Conservation (phyloP, 495 filamentous ascomycete species). For the Melanomma pulvis-pyrius region DNA sequence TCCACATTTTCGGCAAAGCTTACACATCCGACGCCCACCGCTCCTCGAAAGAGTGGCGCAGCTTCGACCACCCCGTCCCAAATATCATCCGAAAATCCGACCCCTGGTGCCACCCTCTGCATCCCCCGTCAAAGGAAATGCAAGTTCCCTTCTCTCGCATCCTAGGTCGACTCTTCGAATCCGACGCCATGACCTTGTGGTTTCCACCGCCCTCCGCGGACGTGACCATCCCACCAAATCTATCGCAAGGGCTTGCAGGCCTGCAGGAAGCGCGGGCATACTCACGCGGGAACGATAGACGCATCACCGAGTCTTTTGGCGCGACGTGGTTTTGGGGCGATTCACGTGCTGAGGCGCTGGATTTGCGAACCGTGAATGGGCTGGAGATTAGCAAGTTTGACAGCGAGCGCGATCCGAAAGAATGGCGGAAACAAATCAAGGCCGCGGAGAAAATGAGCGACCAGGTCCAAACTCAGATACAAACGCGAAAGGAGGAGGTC, state of each 20-base stretch:
- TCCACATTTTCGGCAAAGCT: slow-evolving; percentile 53
- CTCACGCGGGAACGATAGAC: slow-evolving; percentile 49
- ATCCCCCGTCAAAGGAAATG: slow-evolving; percentile 44
- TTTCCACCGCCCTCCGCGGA: slow-evolving; percentile 32
- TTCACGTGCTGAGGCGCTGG: slow-evolving; percentile 57
- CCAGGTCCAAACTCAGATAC: not conserved
- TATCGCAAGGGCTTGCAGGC: slow-evolving; percentile 39
- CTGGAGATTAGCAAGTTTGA: slow-evolving; percentile 52
- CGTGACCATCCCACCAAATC: slow-evolving; percentile 13
- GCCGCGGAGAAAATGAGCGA: slow-evolving; percentile 43
- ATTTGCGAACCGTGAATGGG: slow-evolving; percentile 57
- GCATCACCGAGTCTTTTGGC: slow-evolving; percentile 49
- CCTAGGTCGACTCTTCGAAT: slow-evolving; percentile 59
- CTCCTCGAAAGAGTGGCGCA: slow-evolving; percentile 33
- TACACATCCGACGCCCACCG: slow-evolving; percentile 50
- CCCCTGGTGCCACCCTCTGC: slow-evolving; percentile 53
- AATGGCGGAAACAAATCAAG: slow-evolving; percentile 52
- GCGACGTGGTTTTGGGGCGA: slow-evolving; percentile 61
- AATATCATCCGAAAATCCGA: slow-evolving; percentile 47
- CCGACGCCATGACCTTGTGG: slow-evolving; percentile 53
- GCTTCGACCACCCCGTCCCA: slow-evolving; percentile 36
- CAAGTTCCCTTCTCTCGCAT: slow-evolving; percentile 55
- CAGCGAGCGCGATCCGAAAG: slow-evolving; percentile 48
- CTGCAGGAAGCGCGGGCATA: slow-evolving; percentile 50
- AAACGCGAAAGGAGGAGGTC: not conserved